Evolutionary conservation across 257 asterid genomes (phyloP), one percentile per base, ranked within the genome.

Genomic region (Solanum sparsipilum): DNA sequence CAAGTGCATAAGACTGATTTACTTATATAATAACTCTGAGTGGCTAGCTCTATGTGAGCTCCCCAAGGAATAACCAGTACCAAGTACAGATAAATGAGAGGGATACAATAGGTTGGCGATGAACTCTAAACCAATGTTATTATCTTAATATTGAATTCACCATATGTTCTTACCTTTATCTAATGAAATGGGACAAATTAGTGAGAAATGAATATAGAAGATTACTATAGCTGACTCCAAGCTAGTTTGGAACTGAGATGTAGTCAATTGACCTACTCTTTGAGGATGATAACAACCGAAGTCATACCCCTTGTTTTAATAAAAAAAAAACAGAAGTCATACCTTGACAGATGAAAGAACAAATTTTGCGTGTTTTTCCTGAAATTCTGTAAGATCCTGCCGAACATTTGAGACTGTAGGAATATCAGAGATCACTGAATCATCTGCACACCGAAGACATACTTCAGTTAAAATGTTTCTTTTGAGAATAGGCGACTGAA

Each of bases 301-400:
- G 39, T 81, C 93, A 82, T 85, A 95, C 98, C 98, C 35, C 25
- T 18, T n/a, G 32, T 44, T 39, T 79, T 41, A 41, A 41, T 41
- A 41, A 41, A 41, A 1, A 11, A 11, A 41, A 13, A 75, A 75
- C 84, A n/a, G 38, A 44, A 46, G 29, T 81, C 94, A 87, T 86
- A 97, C 99, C 98, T 95, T 95, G 87, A 97, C 98, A 46, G 96
- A 92, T 84, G 91, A 88, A 72, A 97, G 96, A 88, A 96, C 98
- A 93, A 97, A 91, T 88, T 96, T 97, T 38, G 99, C 99, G 88
- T 96, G 98, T 86, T n/a, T 95, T 92, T 92, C 99, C 92, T 97
- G 98, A 96, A 96, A 97, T 91, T 95, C 95, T 60, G 98, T 94
- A 87, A 97, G 98, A 92, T 97, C 99, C 93, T 96, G 98, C 88